These are phyloP conservation scores for Russula earlei DNA, from an alignment of 768 basidiomycete species.

Conservation along the genomic window DNA sequence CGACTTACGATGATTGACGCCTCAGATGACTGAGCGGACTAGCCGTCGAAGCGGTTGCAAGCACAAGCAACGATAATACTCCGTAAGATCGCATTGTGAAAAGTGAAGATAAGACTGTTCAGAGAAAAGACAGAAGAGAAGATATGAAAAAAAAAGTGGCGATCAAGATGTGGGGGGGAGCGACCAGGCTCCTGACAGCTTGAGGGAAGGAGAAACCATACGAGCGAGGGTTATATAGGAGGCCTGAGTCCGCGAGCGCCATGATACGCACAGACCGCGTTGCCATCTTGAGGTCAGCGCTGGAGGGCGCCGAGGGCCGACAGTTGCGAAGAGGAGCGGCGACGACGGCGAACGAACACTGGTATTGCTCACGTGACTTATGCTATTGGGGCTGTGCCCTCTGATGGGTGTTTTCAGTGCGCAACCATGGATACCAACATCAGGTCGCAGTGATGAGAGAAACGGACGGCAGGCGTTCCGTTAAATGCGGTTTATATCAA, in stretches of 20 bases:
- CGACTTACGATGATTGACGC: slow-evolving; percentile 11
- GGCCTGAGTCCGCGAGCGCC: not conserved
- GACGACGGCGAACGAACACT: no score
- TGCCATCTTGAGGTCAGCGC: not conserved
- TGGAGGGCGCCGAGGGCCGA: no score
- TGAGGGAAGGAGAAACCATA: not conserved
- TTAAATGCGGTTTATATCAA: not conserved
- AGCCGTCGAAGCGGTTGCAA: not conserved
- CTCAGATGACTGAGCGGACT: slow-evolving; percentile 8
- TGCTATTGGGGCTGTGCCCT: no score
- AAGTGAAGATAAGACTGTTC: not conserved
- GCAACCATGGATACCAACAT: slow-evolving; percentile 2
- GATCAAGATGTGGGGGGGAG: slow-evolving; percentile 9
- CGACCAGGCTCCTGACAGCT: slow-evolving; percentile 17
- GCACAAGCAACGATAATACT: slow-evolving; percentile 3
- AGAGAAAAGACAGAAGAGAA: slow-evolving; percentile 4
- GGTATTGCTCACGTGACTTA: not conserved
- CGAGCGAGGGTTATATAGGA: slow-evolving; percentile 1
- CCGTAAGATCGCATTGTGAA: not conserved
- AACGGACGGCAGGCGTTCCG: not conserved
- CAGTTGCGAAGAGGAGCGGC: no score
- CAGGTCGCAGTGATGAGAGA: not conserved
- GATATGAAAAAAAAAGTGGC: slow-evolving; percentile 5
- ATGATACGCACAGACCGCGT: not conserved
- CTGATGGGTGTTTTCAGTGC: not conserved